These are phyloP conservation scores for Trichophyton rubrum DNA, from an alignment of 2,329 filamentous ascomycete genomes.

Conservation along the genomic window DNA sequence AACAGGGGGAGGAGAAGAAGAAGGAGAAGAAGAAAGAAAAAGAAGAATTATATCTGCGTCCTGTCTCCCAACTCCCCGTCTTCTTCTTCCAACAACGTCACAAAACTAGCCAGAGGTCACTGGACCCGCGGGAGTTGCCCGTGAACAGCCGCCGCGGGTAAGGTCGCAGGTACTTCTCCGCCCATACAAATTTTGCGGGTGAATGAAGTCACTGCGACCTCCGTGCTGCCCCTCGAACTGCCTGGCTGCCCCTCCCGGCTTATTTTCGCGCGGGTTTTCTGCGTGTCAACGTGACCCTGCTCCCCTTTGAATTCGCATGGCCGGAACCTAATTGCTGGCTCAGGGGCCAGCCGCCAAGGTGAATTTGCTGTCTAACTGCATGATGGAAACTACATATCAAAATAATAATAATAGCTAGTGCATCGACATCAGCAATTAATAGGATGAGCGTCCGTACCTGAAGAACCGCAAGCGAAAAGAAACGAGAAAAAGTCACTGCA, in stretches of 20 bases:
- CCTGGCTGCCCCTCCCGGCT: not conserved
- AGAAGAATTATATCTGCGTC: not conserved
- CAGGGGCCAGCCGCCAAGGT: not conserved
- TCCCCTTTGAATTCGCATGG: not conserved
- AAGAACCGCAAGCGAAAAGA: not conserved
- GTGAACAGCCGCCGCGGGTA: not conserved
- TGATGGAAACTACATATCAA: not conserved
- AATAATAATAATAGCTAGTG: not conserved
- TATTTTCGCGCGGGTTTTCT: slow-evolving; percentile 1
- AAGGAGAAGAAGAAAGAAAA: not conserved
- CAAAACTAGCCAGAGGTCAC: not conserved
- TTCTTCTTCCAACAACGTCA: not conserved
- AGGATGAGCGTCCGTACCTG: too few relatives aligned
- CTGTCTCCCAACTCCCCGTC: too few relatives aligned
- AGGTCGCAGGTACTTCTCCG: not conserved
- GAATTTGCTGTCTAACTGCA: not conserved
- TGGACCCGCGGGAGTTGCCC: not conserved
- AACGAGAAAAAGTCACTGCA: not conserved
- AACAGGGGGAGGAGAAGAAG: not conserved
- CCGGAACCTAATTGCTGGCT: not conserved
- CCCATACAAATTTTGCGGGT: too few relatives aligned
- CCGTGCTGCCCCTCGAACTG: not conserved
- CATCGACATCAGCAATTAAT: too few relatives aligned
- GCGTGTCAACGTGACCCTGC: not conserved
- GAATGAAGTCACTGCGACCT: not conserved